Evolutionary conservation across 2,329 filamentous ascomycete species (phyloP), one percentile per base, ranked within the genome.

Genomic region (Trichophyton benhamiae): DNA sequence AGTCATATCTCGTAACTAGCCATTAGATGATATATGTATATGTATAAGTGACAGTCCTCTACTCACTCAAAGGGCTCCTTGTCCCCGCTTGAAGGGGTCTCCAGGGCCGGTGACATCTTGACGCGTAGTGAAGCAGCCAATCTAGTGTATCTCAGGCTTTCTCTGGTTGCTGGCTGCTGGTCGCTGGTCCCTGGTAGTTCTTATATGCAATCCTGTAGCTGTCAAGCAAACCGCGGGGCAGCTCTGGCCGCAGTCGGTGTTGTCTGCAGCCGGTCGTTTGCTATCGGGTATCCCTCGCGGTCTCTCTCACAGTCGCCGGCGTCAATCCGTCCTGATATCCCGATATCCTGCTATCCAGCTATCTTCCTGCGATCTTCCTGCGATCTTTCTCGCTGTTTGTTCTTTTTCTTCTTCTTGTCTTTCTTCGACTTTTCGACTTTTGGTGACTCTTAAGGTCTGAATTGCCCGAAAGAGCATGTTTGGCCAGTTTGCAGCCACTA

Each of bases 381-480:
- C n/a, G 1, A 3, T 44, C 41, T 42, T 42, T 7, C 13, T 44
- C 41, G 22, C 6, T 30, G 27, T 30, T 30, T 38, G 33, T 38
- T 13, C 11, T 38, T 36, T 7, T 7, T 25, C 44, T 48, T 48
- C 44, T 9, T 30, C n/a, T 7, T 25, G 17, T 48, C 22, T 17
- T 9, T 17, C n/a, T 44, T 17, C n/a, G 15, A n/a, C n/a, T 44
- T 17, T 11, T 6, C 30, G 49, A 53, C 49, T 53, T 9, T 53
- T 33, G 30, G n/a, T 53, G 27, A 30, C 13, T 48, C 9, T 38
- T 38, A 2, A 13, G 11, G 11, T n/a, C 11, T 46, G 49, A 63
- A 61, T 9, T 75, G 72, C 60, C 76, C 76, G 8, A 74, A 75
- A 6, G 79, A 77, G 1, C 79, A 79, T 53, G 76, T 76, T 33